Percentiles rank a stretch among this genome's conserved stretches.
Evolutionary conservation across 176 grass and related monocot genomes (phyloP).

Genomic region (Melocanna baccifera): DNA sequence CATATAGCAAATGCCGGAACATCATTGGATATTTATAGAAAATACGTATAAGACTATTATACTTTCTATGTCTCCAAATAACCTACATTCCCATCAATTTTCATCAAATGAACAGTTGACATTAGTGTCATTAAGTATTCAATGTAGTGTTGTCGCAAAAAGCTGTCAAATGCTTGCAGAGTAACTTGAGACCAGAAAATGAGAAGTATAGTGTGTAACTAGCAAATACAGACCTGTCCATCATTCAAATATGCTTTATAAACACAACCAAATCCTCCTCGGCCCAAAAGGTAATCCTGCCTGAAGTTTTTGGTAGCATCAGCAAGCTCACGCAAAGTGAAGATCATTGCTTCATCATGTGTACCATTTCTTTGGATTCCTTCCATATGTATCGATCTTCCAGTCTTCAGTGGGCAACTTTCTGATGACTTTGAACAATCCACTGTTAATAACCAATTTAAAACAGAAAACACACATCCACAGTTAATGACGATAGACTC

Average conservation of each 20-base stretch:
- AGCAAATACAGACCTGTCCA: constrained; percentile 43
- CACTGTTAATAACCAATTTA: constrained; percentile 14
- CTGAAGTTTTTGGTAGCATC: constrained; percentile 60
- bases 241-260: constrained; percentile 54
- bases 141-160: neutral
- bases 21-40: constrained; percentile 25
- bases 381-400: neutral
- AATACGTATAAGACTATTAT: neutral
- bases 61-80: neutral
- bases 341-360: constrained; percentile 40
- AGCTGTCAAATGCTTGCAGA: neutral
- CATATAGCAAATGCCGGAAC: constrained; percentile 28
- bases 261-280: constrained; percentile 70
- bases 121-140: neutral
- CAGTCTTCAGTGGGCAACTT: constrained; percentile 33
- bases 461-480: neutral
- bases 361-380: neutral
- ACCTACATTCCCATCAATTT: neutral
- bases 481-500: neutral
- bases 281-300: constrained; percentile 48
- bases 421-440: constrained; percentile 32
- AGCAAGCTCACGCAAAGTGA: constrained; percentile 55
- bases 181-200: neutral
- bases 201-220: neutral
- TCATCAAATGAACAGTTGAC: neutral